phyloP scores from a whole-genome alignment of 192 early-diverging fungal genomes.

The Entomortierella beljakovae region DNA sequence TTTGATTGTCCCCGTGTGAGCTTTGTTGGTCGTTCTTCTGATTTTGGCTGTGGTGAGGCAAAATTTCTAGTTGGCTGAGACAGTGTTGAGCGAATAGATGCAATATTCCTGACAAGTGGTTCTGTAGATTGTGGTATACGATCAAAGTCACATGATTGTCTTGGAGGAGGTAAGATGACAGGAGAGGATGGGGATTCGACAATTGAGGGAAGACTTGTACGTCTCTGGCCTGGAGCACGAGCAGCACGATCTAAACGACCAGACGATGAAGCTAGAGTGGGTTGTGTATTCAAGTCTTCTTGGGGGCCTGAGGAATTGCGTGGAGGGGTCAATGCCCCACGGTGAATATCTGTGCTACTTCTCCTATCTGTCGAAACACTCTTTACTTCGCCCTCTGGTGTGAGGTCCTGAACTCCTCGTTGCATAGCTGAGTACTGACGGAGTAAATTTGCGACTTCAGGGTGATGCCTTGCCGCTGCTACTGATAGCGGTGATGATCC shows the following conservation, averaged over 20 bases:
- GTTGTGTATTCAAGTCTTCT: constrained; percentile 26
- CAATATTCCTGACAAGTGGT: constrained; percentile 26
- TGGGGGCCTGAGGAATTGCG: constrained; percentile 5
- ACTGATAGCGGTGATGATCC: constrained; percentile 64
- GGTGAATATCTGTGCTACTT: constrained; percentile 21
- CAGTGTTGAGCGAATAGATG: constrained; percentile 24
- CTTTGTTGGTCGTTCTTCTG: constrained; percentile 8
- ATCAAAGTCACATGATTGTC: constrained; percentile 44
- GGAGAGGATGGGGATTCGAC: constrained; percentile 38
- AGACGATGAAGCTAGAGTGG: background rate
- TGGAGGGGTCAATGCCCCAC: constrained; percentile 1
- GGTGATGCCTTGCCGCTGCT: constrained; percentile 64
- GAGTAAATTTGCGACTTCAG: constrained; percentile 56
- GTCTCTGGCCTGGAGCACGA: constrained; percentile 28
- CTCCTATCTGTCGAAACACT: constrained; percentile 24
- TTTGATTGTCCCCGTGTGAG: constrained; percentile 4
- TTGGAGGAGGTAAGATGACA: constrained; percentile 22
- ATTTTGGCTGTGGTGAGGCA: background rate
- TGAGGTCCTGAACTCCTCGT: constrained; percentile 43
- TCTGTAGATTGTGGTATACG: constrained; percentile 47
- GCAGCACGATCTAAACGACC: constrained; percentile 2
- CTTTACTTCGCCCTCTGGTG: constrained; percentile 31
- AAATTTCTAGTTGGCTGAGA: constrained; percentile 22
- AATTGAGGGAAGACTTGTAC: constrained; percentile 47
- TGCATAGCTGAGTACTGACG: constrained; percentile 49